These are phyloP conservation scores for Leccinum huronense DNA, from an alignment of 1,284 basidiomycete species.

Conservation along the genomic window DNA sequence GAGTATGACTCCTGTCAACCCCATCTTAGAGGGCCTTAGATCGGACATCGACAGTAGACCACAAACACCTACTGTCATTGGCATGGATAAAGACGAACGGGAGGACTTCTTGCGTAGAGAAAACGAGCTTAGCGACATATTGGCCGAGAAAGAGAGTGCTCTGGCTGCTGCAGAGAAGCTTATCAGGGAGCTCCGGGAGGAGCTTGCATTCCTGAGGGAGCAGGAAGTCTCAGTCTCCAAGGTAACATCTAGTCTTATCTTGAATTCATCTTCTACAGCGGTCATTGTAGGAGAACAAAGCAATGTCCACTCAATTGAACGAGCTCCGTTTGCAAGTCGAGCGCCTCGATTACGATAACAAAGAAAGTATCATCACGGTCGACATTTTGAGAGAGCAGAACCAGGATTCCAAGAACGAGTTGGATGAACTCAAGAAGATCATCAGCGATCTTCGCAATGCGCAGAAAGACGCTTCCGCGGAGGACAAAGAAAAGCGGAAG, in stretches of 20 bases:
- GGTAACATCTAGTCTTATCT: constrained; percentile 42
- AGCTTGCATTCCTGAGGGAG: constrained; percentile 86
- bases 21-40: constrained; percentile 73
- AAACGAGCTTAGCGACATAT: constrained; percentile 93
- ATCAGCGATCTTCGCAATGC: constrained; percentile 76
- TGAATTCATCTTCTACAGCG: constrained; percentile 7
- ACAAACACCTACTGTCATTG: constrained; percentile 81
- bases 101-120: constrained; percentile 97
- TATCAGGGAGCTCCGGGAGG: constrained; percentile 83
- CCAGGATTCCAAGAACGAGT: constrained; percentile 80
- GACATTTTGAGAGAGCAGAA: constrained; percentile 98
- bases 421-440: constrained; percentile 87
- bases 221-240: constrained; percentile 78
- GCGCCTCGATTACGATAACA: constrained; percentile 92
- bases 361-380: constrained; percentile 92
- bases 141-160: constrained; percentile 89
- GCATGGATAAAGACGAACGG: constrained; percentile 93
- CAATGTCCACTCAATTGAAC: constrained; percentile 86
- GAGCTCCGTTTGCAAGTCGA: constrained; percentile 92
- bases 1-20: constrained; percentile 83
- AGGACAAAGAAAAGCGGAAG: constrained; percentile 98
- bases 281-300: constrained; percentile 77
- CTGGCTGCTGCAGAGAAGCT: constrained; percentile 75
- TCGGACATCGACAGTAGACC: constrained; percentile 71
- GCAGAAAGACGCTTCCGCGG: constrained; percentile 83